Conservation (phyloP, 2,329 filamentous ascomycete genomes). For the Huntiella savannae region DNA sequence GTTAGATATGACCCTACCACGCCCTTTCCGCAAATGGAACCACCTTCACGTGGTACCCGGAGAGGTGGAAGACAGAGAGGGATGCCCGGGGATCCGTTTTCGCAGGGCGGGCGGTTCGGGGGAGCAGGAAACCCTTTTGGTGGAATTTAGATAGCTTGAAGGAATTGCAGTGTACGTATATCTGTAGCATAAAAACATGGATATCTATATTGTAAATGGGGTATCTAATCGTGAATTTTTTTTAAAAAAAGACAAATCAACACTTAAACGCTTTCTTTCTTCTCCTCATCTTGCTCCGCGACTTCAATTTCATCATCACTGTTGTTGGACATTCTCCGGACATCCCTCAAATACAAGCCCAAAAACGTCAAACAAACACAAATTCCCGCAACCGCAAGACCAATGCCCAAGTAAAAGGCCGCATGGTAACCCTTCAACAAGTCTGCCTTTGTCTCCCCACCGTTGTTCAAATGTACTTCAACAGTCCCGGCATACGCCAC, state of each 20-base stretch:
- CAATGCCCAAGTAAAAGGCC: conserved; percentile 24
- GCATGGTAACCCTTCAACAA: conserved; percentile 20
- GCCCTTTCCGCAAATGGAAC: too few species aligned
- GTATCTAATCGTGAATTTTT: neutral
- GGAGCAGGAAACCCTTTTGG: too few species aligned
- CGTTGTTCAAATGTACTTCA: conserved; percentile 23
- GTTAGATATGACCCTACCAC: too few species aligned
- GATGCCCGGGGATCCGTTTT: too few species aligned
- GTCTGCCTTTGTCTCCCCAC: conserved; percentile 14
- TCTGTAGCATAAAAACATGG: neutral
- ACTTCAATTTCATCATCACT: neutral
- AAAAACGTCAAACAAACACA: conserved; percentile 14
- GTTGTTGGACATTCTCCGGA: neutral
- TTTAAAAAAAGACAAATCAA: neutral
- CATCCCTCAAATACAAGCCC: conserved; percentile 7
- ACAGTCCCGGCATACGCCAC: conserved; percentile 48
- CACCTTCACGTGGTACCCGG: too few species aligned
- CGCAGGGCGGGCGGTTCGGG: too few species aligned
- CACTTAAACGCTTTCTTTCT: conserved; percentile 3
- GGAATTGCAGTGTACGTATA: neutral
- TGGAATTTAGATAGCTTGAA: too few species aligned
- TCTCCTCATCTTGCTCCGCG: conserved; percentile 6
- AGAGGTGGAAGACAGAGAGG: too few species aligned
- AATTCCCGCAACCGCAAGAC: conserved; percentile 20
- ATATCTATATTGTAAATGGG: neutral